A percentile compares a stretch with the other conserved stretches of the same genome.
These are phyloP conservation scores for Geoglossum cookeanum DNA, from an alignment of 2,329 filamentous ascomycete species.

Conservation along the genomic window DNA sequence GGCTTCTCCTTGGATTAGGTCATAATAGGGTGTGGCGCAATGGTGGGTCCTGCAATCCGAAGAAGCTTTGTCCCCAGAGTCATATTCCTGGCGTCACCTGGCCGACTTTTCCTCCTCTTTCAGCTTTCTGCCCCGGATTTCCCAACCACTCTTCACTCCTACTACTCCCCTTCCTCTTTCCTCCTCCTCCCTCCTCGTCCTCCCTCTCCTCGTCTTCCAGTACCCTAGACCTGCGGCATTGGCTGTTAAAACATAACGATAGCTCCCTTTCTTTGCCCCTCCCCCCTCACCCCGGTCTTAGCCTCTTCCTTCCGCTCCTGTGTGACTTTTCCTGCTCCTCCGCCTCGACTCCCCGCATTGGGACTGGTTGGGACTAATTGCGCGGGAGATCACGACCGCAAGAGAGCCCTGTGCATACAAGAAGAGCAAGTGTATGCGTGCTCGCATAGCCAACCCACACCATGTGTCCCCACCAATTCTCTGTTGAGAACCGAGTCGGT, in stretches of 20 bases:
- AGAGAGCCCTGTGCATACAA: background rate
- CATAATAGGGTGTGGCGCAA: background rate
- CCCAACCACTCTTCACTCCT: background rate
- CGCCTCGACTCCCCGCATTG: background rate
- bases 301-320: background rate
- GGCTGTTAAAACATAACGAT: background rate
- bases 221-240: background rate
- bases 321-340: background rate
- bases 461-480: background rate
- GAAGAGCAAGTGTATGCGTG: too few relatives aligned
- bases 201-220: background rate
- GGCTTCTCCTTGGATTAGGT: background rate
- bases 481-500: background rate
- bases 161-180: too few relatives aligned
- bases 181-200: too few relatives aligned
- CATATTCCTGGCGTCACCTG: background rate
- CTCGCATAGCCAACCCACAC: background rate
- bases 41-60: background rate
- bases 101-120: background rate
- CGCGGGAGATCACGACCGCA: background rate
- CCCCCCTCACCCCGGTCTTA: background rate
- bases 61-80: background rate
- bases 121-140: too few relatives aligned
- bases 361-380: background rate
- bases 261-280: background rate